Evolutionary conservation across 768 basidiomycete genomes (phyloP).

Genomic region (Piloderma croceum): DNA sequence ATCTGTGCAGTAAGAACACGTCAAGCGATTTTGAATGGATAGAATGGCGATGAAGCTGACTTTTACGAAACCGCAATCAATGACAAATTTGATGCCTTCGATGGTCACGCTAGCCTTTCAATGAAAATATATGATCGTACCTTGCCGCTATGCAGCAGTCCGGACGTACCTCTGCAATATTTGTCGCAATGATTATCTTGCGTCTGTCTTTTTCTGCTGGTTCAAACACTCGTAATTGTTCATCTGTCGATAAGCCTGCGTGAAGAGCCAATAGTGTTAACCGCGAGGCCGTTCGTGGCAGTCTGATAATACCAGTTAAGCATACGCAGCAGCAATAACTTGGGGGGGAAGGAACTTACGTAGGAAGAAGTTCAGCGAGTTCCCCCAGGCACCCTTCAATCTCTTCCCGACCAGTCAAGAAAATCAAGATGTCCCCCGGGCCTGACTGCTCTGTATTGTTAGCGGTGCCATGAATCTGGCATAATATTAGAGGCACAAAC

Average conservation of each 20-base stretch:
- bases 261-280: constrained; percentile 75
- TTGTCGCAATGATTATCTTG: constrained; percentile 90
- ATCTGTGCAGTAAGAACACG: constrained; percentile 45
- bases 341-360: constrained; percentile 33
- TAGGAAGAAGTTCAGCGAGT: constrained; percentile 70
- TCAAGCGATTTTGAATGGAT: not conserved
- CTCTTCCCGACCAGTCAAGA: constrained; percentile 93
- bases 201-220: constrained; percentile 67
- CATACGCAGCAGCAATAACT: not conserved
- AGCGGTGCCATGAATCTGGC: not conserved
- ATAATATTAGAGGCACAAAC: constrained; percentile 38
- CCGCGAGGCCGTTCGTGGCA: constrained; percentile 49
- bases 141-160: not conserved
- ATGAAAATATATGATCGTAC: too few relatives aligned
- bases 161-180: constrained; percentile 79
- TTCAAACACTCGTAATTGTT: constrained; percentile 84
- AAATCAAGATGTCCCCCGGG: constrained; percentile 86
- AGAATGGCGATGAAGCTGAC: constrained; percentile 32
- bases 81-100: constrained; percentile 88
- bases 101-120: constrained; percentile 90
- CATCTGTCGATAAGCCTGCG: constrained; percentile 82
- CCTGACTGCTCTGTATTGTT: constrained; percentile 49
- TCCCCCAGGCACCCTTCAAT: constrained; percentile 86
- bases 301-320: constrained; percentile 24
- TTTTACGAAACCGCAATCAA: constrained; percentile 96